Evolutionary conservation across 805 yeast species (phyloP), one percentile per base, ranked within the genome.

Genomic region (Kodamaea hsintzibuensis): DNA sequence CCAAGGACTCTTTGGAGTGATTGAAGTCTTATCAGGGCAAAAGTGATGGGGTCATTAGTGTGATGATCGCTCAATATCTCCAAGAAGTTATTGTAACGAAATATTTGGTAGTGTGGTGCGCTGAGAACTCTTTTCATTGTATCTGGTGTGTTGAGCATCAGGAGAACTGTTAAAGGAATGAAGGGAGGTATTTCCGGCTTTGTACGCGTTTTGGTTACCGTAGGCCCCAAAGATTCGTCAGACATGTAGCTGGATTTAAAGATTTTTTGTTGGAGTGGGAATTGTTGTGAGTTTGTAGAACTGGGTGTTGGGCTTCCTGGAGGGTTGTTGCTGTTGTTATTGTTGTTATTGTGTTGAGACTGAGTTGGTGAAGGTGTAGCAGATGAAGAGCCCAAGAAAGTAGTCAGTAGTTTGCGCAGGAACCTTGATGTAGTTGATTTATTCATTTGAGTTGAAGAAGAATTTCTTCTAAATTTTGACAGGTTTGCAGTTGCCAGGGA

Each of bases 21-120:
- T 27, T 69, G 69, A 35, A 64, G 67, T 10, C 77, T 55, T 14
- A 70, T 65, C 35, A 60, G 64, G 7, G 77, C 73, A 60, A 74
- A 74, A 50, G 68, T 74, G 9, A 73, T 63, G 0, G 79, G 73
- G 56, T 76, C 80, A 45, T 64, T 63, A 10, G 56, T 55, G 42
- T 69, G 77, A 44, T 70, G 72, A 10, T 63, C 71, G 16, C 63
- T 47, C 8, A 74, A 40, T 8, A 68, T 60, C 13, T 67, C 70
- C 17, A 75, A 62, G 52, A 70, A 75, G 43, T 60, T 64, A 48
- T 66, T 62, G 52, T 60, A 76, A n/a, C 75, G 52, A 51, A 67
- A 62, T 1, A 63, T 53, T 50, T 70, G 71, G 50, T 69, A 70
- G 2, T 59, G 51, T 1, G 76, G 77, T 6, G 69, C 58, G 12